phyloP scores from a whole-genome alignment of 306 rosid species.

The Vigna unguiculata region DNA sequence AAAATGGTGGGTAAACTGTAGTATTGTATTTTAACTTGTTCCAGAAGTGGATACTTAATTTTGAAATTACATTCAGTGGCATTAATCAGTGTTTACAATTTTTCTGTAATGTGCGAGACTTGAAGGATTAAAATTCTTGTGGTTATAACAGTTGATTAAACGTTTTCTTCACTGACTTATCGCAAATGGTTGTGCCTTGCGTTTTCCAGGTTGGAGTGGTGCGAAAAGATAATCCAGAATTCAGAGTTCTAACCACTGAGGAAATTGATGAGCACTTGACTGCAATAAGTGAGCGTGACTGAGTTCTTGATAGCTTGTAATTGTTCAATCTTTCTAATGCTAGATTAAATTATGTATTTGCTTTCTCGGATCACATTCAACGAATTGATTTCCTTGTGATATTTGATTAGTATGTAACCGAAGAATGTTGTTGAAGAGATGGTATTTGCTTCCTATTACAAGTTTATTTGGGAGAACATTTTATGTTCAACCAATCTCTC shows the following conservation, averaged over 20 bases:
- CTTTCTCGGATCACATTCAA: conserved; percentile 2
- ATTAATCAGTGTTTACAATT: not conserved
- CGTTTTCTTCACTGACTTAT: not conserved
- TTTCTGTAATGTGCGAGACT: not conserved
- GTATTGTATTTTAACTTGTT: not conserved
- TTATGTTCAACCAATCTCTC: not conserved
- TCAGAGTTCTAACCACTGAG: conserved; percentile 83
- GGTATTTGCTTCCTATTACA: conserved; percentile 25
- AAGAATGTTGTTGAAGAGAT: conserved; percentile 35
- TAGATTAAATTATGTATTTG: conserved; percentile 33
- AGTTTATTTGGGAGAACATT: conserved; percentile 3
- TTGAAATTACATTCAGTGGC: not conserved
- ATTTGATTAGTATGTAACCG: conserved; percentile 10
- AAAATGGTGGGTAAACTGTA: not conserved
- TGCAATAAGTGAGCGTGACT: conserved; percentile 97
- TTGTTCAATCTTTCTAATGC: conserved; percentile 35
- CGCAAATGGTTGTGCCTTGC: conserved; percentile 22
- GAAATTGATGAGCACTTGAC: conserved; percentile 99
- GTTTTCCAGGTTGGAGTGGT: conserved; percentile 91
- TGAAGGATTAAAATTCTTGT: not conserved
- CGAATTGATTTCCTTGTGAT: conserved; percentile 17
- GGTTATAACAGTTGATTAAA: not conserved
- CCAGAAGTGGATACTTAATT: not conserved
- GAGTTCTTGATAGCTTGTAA: conserved; percentile 51
- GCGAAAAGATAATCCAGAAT: conserved; percentile 70